Percentiles rank a stretch among this genome's conserved stretches.
Evolutionary conservation across 1,284 basidiomycete genomes (phyloP).

Genomic region (Ganoderma sp.): DNA sequence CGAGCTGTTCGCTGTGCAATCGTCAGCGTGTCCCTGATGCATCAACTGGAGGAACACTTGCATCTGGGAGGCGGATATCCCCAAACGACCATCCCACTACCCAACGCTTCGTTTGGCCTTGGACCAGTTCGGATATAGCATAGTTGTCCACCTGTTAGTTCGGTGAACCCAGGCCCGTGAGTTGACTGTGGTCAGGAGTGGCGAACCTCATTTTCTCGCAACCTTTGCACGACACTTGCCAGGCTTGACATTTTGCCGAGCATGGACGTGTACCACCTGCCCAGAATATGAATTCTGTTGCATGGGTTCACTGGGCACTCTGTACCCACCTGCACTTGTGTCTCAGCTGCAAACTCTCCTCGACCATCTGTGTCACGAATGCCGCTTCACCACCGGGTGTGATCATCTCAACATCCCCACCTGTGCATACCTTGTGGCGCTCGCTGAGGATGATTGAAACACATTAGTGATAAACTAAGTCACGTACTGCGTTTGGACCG

Average conservation of each 20-base stretch:
- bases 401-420: constrained; percentile 85
- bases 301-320: no score
- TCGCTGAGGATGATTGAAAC: background rate
- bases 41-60: constrained; percentile 47
- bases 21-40: constrained; percentile 23
- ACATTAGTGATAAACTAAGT: no score
- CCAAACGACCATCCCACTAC: constrained; percentile 85
- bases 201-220: constrained; percentile 60
- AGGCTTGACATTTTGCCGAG: constrained; percentile 87
- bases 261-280: constrained; percentile 92
- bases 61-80: constrained; percentile 73
- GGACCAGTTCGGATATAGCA: constrained; percentile 80
- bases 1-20: constrained; percentile 54
- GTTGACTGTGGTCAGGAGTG: background rate
- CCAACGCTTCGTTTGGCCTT: constrained; percentile 90
- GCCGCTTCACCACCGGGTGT: constrained; percentile 82
- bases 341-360: constrained; percentile 64
- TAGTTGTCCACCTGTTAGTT: constrained; percentile 80
- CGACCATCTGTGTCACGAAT: constrained; percentile 82
- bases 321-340: constrained; percentile 56
- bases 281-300: background rate
- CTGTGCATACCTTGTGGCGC: constrained; percentile 77
- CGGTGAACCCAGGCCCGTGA: background rate
- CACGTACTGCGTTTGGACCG: constrained; percentile 68
- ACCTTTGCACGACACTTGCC: constrained; percentile 57